Base-by-base conservation (phyloP, 495 filamentous ascomycete species). In the Rhypophila decipiens region DNA sequence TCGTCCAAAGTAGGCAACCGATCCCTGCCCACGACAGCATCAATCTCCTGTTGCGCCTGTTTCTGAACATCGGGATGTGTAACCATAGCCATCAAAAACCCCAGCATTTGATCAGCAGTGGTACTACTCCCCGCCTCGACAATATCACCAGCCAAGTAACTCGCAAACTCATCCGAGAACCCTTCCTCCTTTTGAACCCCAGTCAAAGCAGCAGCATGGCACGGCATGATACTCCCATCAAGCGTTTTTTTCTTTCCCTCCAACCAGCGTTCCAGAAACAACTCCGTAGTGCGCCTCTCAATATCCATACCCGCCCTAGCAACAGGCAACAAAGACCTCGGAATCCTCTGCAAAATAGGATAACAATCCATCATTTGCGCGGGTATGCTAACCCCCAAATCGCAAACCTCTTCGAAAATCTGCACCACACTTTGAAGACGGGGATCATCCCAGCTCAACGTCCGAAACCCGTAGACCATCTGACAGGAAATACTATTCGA, bases 71-170 rank as follows among this genome's bases (percentile, higher is more conserved):
- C 58, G 2, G 68, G 67, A 27, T 62, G 52, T 9, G 55, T 52
- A 1, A 71, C 31, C 8, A 51, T 53, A 0, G 64, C 64, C 57
- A 68, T n/a, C n/a, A n/a, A n/a, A n/a, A n/a, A n/a, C n/a, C n/a
- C 67, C 18, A 66, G 52, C 7, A 71, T 66, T 7, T 59, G 56
- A 42, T 68, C 71, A 39, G 74, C 45, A 5, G 58, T 55, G 47
- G 63, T 76, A 46, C 75, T 73, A 27, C 59, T 63, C 0, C 75
- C 74, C 1, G 73, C 73, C 49, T 60, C 67, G 12, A 76, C 51
- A 53, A 11, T 59, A 52, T 44, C 73, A 65, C 8, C 51, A 50
- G 38, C 29, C 61, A 63, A 42, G 31, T 4, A 42, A 21, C 40
- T 42, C 31, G 11, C 31, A 24, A 13, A 27, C 22, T 24, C 31